Base-by-base conservation (phyloP, 306 rosid genomes). In the Quercus berberidifolia region DNA sequence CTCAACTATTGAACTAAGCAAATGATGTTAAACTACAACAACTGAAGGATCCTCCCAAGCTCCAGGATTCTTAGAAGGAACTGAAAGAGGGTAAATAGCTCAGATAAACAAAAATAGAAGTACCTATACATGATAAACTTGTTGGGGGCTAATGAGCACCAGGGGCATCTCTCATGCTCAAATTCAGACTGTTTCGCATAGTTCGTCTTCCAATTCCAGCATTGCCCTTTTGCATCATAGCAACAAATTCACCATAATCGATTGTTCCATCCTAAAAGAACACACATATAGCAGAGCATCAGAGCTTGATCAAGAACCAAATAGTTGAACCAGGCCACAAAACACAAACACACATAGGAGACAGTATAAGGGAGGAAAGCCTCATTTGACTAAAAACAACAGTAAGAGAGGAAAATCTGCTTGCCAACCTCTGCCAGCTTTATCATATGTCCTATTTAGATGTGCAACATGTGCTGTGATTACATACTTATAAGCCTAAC, bases 171-270 rank as follows among this genome's bases (percentile, higher is more conserved):
- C 98, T 89, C 97, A 94, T 91, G 91, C 96, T 92, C 84, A 94
- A 85, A 83, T 94, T 94, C 79, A 94, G 72, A 86, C 98, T 94
- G 83, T 94, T 92, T 68, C 97, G 87, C 94, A 94, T 92, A 49
- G 97, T 94, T 89, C 98, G 90, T 84, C 98, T 90, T 84, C 98
- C 98, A 70, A 94, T 60, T 69, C 92, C 92, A 56, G 87, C 87
- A 78, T 92, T 94, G 75, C 98, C 98, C 82, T 93, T 93, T 87
- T 88, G 97, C 98, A 94, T 94, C 98, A 94, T 94, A 73, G 98
- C 98, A 69, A 89, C 92, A 81, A 94, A 94, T 79, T 94, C 98
- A 74, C 98, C 88, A 54, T 94, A 94, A 83, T 94, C 98, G 13
- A 94, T 94, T 81, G 96, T 90, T 85, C 98, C 98, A 82, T 94